Evolutionary conservation across 768 basidiomycete species (phyloP).

Genomic region (Coprinopsis marcescibilis): DNA sequence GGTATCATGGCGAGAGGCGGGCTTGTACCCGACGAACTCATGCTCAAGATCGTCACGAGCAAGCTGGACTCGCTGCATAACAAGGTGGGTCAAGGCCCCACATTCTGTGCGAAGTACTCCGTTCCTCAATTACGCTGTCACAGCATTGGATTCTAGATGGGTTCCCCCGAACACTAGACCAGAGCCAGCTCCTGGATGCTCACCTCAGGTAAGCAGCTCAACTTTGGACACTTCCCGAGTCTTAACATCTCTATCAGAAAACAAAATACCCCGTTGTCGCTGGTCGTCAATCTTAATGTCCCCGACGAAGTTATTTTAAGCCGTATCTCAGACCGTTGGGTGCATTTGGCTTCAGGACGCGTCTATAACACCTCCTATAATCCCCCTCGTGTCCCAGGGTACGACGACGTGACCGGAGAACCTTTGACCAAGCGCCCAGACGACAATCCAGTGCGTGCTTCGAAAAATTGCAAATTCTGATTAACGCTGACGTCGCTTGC

Average conservation of each 20-base stretch:
- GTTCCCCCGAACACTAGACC: slow-evolving; percentile 85
- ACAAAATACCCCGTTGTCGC: slow-evolving; percentile 60
- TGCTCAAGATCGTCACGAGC: slow-evolving; percentile 70
- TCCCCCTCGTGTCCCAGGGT: slow-evolving; percentile 69
- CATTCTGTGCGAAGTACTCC: neutral
- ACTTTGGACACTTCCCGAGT: neutral
- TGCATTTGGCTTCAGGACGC: slow-evolving; percentile 82
- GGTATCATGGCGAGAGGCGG: slow-evolving; percentile 74
- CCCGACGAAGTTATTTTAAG: slow-evolving; percentile 78
- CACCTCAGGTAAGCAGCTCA: slow-evolving; percentile 54
- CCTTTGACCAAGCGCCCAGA: slow-evolving; percentile 84
- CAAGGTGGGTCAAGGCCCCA: slow-evolving; percentile 39
- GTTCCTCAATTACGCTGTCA: slow-evolving; percentile 3
- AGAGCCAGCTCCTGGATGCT: slow-evolving; percentile 72
- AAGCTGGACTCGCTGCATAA: slow-evolving; percentile 63
- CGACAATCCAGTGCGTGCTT: slow-evolving; percentile 70
- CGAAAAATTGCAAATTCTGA: slow-evolving; percentile 8
- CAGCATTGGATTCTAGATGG: slow-evolving; percentile 93
- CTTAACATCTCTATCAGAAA: slow-evolving; percentile 33
- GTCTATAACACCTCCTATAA: slow-evolving; percentile 91
- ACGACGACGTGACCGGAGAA: slow-evolving; percentile 85
- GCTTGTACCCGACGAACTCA: slow-evolving; percentile 72
- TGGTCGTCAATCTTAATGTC: slow-evolving; percentile 86
- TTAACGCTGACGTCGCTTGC: slow-evolving; percentile 10
- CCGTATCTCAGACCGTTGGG: slow-evolving; percentile 87